phyloP scores from a whole-genome alignment of 2,329 filamentous ascomycete species.

The Colletotrichum karsti region DNA sequence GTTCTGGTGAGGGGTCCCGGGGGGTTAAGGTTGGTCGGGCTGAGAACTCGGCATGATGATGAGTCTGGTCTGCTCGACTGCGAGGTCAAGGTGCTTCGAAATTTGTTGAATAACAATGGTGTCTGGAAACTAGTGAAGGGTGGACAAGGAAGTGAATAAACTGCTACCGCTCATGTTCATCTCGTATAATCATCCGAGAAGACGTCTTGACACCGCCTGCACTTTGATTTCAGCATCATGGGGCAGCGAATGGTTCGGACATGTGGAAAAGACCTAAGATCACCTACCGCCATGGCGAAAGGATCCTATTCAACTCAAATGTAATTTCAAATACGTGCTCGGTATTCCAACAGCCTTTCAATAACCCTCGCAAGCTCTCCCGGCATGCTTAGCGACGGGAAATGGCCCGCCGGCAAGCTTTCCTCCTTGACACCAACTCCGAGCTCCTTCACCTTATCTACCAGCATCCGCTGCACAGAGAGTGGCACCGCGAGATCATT shows the following conservation, averaged over 20 bases:
- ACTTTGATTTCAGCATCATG: neutral
- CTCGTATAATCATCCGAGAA: neutral
- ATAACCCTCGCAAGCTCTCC: neutral
- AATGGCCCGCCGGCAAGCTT: neutral
- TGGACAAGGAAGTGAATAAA: too few relatives aligned
- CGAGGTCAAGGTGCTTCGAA: too few relatives aligned
- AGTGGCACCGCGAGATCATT: neutral
- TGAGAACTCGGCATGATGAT: neutral
- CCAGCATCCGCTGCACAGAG: neutral
- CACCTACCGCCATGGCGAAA: too few relatives aligned
- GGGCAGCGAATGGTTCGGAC: neutral
- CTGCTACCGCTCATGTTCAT: neutral
- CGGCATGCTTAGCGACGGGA: neutral
- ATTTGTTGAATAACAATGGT: too few relatives aligned
- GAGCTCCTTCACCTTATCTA: neutral
- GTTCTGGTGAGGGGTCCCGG: neutral
- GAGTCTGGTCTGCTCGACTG: neutral
- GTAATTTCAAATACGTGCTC: too few relatives aligned
- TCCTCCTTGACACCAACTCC: neutral
- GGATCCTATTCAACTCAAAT: too few relatives aligned
- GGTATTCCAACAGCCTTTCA: too few relatives aligned
- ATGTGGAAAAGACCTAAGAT: too few relatives aligned
- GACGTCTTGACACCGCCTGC: neutral
- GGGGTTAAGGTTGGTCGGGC: neutral
- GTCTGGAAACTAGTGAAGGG: too few relatives aligned